Evolutionary conservation across 257 asterid genomes (phyloP).

Genomic region (Solanum etuberosum): DNA sequence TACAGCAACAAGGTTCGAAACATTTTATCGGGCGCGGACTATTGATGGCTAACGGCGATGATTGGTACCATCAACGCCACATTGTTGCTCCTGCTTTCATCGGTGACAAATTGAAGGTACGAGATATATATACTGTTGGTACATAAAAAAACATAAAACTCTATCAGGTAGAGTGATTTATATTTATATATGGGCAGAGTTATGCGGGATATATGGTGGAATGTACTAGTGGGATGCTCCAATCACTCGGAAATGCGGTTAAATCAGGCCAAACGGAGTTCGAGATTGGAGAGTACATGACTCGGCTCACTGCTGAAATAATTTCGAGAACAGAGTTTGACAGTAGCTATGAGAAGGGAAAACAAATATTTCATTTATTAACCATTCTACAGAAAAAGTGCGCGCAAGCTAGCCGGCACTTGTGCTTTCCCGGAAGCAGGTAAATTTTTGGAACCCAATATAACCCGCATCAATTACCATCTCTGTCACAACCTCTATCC

Average conservation of each 20-base stretch:
- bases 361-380: slow-evolving; percentile 51
- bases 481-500: no score
- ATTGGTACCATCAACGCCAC: slow-evolving; percentile 85
- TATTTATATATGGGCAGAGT: slow-evolving; percentile 26
- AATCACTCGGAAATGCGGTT: slow-evolving; percentile 21
- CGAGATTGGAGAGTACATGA: slow-evolving; percentile 72
- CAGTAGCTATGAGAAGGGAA: slow-evolving; percentile 64
- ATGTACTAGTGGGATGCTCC: slow-evolving; percentile 56
- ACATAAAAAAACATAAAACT: background rate
- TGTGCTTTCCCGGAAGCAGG: slow-evolving; percentile 95
- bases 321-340: slow-evolving; percentile 83
- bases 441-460: background rate
- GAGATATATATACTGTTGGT: rapidly evolving
- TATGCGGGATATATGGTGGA: slow-evolving; percentile 78
- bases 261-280: slow-evolving; percentile 42
- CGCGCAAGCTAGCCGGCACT: slow-evolving; percentile 54
- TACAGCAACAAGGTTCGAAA: slow-evolving; percentile 72
- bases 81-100: slow-evolving; percentile 89
- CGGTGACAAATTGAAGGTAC: slow-evolving; percentile 77
- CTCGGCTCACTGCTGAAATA: slow-evolving; percentile 75
- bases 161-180: background rate
- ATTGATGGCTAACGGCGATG: slow-evolving; percentile 84
- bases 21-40: slow-evolving; percentile 84
- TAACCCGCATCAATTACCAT: no score
- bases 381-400: slow-evolving; percentile 49